phyloP scores from a whole-genome alignment of 345 rosid genomes.

The Toxicodendron radicans region DNA sequence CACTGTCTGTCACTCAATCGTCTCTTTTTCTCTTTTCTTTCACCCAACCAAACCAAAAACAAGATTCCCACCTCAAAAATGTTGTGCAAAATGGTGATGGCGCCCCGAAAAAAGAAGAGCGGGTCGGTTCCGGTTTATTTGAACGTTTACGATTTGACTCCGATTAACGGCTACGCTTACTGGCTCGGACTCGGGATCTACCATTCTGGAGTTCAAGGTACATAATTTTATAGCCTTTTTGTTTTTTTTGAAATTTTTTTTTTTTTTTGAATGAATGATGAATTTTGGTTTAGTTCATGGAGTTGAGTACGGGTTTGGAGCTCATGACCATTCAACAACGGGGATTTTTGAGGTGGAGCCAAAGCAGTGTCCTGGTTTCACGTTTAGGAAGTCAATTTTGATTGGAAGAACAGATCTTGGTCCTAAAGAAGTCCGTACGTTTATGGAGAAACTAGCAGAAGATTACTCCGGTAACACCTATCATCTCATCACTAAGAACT shows the following conservation, averaged over 20 bases:
- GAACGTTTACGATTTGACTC: slow-evolving; percentile 93
- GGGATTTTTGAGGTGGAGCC: slow-evolving; percentile 97
- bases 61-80: slow-evolving; percentile 27
- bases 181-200: slow-evolving; percentile 96
- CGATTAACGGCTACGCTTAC: slow-evolving; percentile 91
- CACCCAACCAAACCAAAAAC: background rate
- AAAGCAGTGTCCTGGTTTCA: slow-evolving; percentile 82
- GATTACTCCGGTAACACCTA: slow-evolving; percentile 75
- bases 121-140: slow-evolving; percentile 83
- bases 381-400: slow-evolving; percentile 82
- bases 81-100: slow-evolving; percentile 55
- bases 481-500: slow-evolving; percentile 87
- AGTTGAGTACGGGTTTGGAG: slow-evolving; percentile 94
- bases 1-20: background rate
- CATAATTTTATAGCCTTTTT: background rate
- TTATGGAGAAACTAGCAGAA: slow-evolving; percentile 81
- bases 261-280: background rate
- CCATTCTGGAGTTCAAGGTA: slow-evolving; percentile 98
- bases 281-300: slow-evolving; percentile 60
- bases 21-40: background rate
- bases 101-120: slow-evolving; percentile 56
- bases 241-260: background rate
- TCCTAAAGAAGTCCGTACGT: slow-evolving; percentile 64
- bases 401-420: slow-evolving; percentile 84
- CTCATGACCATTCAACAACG: slow-evolving; percentile 74